Percentiles rank a stretch among this genome's conserved stretches.
These are phyloP conservation scores for Leccinum fuscescens DNA, from an alignment of 1,284 basidiomycete species.

Conservation along the genomic window DNA sequence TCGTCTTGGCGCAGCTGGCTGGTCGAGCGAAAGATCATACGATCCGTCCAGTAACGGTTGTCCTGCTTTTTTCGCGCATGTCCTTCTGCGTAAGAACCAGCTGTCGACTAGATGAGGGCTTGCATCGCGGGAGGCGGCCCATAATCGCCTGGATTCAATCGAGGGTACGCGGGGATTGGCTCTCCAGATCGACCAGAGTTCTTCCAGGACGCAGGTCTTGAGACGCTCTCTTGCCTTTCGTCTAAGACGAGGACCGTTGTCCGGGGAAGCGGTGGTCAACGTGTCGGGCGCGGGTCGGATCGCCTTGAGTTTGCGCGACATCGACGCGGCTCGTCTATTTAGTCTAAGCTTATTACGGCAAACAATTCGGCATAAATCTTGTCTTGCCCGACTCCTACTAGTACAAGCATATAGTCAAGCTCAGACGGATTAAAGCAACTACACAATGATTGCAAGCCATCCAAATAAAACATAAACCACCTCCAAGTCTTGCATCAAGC, in stretches of 20 bases:
- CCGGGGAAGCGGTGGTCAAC: not conserved
- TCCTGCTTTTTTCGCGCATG: conserved; percentile 27
- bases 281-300: not conserved
- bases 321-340: not conserved
- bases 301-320: not conserved
- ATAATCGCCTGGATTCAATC: conserved; percentile 24
- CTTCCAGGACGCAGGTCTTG: conserved; percentile 13
- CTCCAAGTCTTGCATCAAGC: not conserved
- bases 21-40: conserved; percentile 25
- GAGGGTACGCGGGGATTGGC: conserved; percentile 31
- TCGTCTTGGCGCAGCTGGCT: conserved; percentile 6
- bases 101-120: conserved; percentile 18
- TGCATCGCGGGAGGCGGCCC: conserved; percentile 27
- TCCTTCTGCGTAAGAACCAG: conserved; percentile 30
- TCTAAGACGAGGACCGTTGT: conserved; percentile 1
- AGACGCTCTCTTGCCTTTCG: conserved; percentile 18
- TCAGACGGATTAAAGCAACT: no score
- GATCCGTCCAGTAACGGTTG: conserved; percentile 17
- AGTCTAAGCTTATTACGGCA: not conserved
- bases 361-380: not conserved
- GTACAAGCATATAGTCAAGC: not conserved
- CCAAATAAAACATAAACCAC: not conserved
- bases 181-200: conserved; percentile 33
- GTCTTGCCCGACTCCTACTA: not conserved
- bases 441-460: not conserved